These are phyloP conservation scores for Casuarina glauca DNA, from an alignment of 306 rosid genomes.

Conservation along the genomic window DNA sequence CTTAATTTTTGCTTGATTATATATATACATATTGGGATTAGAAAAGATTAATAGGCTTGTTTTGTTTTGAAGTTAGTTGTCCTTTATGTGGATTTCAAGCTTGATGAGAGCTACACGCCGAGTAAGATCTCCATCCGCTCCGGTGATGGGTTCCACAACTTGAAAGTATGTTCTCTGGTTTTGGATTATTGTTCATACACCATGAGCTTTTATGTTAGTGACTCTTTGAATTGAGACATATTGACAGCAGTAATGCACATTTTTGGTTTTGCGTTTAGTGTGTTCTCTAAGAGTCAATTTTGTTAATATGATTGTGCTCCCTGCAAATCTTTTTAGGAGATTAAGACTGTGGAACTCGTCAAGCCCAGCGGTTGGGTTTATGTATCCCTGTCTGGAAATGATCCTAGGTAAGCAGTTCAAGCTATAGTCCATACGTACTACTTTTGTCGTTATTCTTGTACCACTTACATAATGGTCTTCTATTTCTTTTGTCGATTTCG, in stretches of 20 bases:
- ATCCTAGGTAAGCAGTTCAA: constrained; percentile 63
- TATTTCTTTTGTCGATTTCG: not conserved
- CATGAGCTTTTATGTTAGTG: not conserved
- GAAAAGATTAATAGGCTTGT: constrained; percentile 1
- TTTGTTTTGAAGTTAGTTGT: constrained; percentile 59
- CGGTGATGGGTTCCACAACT: constrained; percentile 91
- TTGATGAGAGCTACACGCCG: constrained; percentile 93
- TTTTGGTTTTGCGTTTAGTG: not conserved
- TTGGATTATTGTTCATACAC: not conserved
- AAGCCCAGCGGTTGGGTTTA: constrained; percentile 93
- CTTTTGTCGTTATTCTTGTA: not conserved
- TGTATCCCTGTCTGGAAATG: constrained; percentile 75
- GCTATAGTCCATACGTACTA: not conserved
- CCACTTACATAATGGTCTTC: not conserved
- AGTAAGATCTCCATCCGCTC: constrained; percentile 81
- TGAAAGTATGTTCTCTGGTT: constrained; percentile 50
- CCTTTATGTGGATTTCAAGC: constrained; percentile 87
- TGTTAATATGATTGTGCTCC: constrained; percentile 7
- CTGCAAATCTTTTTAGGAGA: constrained; percentile 63
- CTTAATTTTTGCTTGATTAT: not conserved
- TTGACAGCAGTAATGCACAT: not conserved
- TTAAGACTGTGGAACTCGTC: constrained; percentile 77
- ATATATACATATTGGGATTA: not conserved
- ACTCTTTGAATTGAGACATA: not conserved
- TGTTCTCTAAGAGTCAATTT: constrained; percentile 12